Conservation (phyloP, 257 asterid species). For the Petunia axillaris region DNA sequence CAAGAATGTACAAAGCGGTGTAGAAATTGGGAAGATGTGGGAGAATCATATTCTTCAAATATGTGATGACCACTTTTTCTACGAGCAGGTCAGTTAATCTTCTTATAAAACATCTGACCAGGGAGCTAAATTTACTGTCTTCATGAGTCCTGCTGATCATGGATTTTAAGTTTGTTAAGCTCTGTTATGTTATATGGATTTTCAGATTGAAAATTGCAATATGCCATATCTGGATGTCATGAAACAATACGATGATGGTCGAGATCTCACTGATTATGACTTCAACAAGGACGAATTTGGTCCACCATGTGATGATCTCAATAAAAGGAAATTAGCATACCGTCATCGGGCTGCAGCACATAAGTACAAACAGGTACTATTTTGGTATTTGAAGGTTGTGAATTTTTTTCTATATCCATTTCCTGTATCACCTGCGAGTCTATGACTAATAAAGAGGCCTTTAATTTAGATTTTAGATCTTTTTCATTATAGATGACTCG, state of each 20-base stretch:
- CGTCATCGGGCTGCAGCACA: slow-evolving; percentile 71
- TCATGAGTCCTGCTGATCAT: background rate
- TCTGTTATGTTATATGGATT: slow-evolving; percentile 24
- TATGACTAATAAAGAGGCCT: background rate
- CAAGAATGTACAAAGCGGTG: slow-evolving; percentile 67
- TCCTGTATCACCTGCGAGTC: background rate
- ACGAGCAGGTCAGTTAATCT: slow-evolving; percentile 63
- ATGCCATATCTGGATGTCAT: slow-evolving; percentile 76
- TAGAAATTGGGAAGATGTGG: slow-evolving; percentile 76
- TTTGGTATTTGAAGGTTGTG: background rate
- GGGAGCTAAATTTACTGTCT: background rate
- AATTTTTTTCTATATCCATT: slow-evolving; percentile 14
- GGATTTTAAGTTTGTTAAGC: background rate
- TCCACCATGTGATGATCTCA: slow-evolving; percentile 59
- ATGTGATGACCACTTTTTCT: slow-evolving; percentile 83
- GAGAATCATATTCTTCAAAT: slow-evolving; percentile 83
- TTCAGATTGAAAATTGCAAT: slow-evolving; percentile 77
- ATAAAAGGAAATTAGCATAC: slow-evolving; percentile 77
- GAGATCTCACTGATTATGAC: slow-evolving; percentile 70
- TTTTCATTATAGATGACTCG: background rate
- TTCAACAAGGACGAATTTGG: slow-evolving; percentile 71
- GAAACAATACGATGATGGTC: slow-evolving; percentile 69
- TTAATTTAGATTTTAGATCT: background rate
- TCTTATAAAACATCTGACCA: background rate
- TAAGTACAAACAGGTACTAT: slow-evolving; percentile 73